Conservation (phyloP, 257 asterid species). For the Coffea canephora region DNA sequence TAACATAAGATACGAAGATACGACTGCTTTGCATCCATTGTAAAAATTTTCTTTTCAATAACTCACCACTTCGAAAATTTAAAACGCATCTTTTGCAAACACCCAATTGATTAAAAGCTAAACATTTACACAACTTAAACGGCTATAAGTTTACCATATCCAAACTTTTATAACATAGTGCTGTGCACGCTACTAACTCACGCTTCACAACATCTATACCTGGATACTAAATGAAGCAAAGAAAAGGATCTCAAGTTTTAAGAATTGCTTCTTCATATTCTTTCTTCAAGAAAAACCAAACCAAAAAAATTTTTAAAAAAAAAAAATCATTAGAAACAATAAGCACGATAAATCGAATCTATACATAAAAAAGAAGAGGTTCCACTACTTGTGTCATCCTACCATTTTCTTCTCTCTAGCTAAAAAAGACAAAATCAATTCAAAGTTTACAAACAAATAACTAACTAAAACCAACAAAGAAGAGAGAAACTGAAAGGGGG, state of each 20-base stretch:
- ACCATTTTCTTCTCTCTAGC: not conserved
- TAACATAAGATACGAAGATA: not conserved
- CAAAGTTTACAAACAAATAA: not conserved
- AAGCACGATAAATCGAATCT: too few relatives aligned
- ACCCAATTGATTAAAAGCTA: not conserved
- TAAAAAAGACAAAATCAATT: not conserved
- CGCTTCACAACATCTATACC: not conserved
- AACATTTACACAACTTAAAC: not conserved
- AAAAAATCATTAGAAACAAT: not conserved
- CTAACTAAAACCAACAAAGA: not conserved
- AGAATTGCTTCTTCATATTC: not conserved
- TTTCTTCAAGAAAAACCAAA: not conserved
- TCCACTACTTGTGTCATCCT: not conserved
- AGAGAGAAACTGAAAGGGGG: not conserved
- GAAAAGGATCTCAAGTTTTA: not conserved
- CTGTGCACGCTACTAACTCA: too few relatives aligned
- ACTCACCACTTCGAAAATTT: not conserved
- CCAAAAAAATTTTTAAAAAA: not conserved
- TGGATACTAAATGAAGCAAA: not conserved
- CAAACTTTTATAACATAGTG: too few relatives aligned
- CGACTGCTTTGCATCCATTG: too few relatives aligned
- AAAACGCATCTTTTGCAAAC: not conserved
- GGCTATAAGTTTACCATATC: too few relatives aligned
- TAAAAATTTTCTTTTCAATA: not conserved
- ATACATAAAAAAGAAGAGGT: not conserved